Percentiles rank a stretch among this genome's conserved stretches.
phyloP scores from a whole-genome alignment of 352 stramenopile species.

The Phytophthora pistaciae region DNA sequence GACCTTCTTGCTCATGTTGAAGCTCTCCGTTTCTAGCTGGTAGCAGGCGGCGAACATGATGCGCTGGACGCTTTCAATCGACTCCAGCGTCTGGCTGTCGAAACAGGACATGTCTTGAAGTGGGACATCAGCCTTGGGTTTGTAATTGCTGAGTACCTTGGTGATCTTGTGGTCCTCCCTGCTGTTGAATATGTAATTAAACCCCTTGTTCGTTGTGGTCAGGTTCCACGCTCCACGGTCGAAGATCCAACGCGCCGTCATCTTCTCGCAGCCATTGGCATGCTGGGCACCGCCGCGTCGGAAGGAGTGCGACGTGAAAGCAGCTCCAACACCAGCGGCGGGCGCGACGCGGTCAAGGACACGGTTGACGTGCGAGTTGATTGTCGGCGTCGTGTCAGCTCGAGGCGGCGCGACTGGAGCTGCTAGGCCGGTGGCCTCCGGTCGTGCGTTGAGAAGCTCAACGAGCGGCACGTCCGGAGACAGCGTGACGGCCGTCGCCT shows the following conservation, averaged over 20 bases:
- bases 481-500: not conserved
- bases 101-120: not conserved
- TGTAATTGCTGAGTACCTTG: not conserved
- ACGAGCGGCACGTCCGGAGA: not conserved
- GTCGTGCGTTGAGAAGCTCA: too few species aligned
- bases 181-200: slow-evolving; percentile 6
- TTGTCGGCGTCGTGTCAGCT: too few species aligned
- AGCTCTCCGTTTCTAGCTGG: not conserved
- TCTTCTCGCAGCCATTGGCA: too few species aligned
- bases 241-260: too few species aligned
- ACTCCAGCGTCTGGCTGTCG: not conserved
- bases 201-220: not conserved
- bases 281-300: too few species aligned
- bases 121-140: not conserved
- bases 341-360: too few species aligned
- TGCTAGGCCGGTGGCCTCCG: too few species aligned
- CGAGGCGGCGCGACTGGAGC: too few species aligned
- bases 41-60: not conserved
- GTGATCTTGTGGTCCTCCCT: not conserved
- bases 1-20: not conserved
- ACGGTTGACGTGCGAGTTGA: too few species aligned
- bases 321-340: too few species aligned
- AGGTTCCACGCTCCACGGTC: too few species aligned
- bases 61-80: not conserved
- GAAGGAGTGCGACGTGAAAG: too few species aligned